Conservation (phyloP, 371 early-diverging fungal genomes). For the Saksenaea vasiformis region DNA sequence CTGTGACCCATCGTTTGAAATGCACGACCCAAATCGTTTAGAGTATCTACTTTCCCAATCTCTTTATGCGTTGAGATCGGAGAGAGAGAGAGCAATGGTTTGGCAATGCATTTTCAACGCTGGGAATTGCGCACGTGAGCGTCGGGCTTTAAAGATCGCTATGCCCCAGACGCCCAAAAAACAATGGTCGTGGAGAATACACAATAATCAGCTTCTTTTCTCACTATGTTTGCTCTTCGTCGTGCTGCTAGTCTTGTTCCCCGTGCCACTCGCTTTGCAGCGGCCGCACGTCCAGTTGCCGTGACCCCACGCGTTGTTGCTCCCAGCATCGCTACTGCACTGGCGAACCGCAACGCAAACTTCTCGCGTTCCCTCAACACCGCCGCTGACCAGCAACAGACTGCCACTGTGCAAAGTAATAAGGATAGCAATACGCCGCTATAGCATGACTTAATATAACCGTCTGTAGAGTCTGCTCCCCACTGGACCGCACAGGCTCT, state of each 20-base stretch:
- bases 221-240: slow-evolving; percentile 14
- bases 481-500: slow-evolving; percentile 72
- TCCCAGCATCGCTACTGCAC: slow-evolving; percentile 9
- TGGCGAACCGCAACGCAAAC: background rate
- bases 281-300: background rate
- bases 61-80: too few relatives aligned
- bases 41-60: too few relatives aligned
- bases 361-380: background rate
- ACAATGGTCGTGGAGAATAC: too few relatives aligned
- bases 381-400: slow-evolving; percentile 8
- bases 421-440: background rate
- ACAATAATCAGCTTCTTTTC: background rate
- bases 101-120: too few relatives aligned
- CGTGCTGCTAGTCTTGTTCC: slow-evolving; percentile 9
- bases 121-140: too few relatives aligned
- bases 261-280: background rate
- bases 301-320: background rate
- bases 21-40: too few relatives aligned
- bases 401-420: slow-evolving; percentile 24
- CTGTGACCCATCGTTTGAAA: too few relatives aligned
- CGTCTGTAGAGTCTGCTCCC: slow-evolving; percentile 62
- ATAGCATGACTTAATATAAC: too few relatives aligned
- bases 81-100: too few relatives aligned
- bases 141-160: too few relatives aligned
- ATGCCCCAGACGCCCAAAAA: too few relatives aligned